Percentiles rank a stretch among this genome's conserved stretches.
Conservation (phyloP, 2,329 filamentous ascomycete genomes). For the Phaeophleospora eucalypticola region DNA sequence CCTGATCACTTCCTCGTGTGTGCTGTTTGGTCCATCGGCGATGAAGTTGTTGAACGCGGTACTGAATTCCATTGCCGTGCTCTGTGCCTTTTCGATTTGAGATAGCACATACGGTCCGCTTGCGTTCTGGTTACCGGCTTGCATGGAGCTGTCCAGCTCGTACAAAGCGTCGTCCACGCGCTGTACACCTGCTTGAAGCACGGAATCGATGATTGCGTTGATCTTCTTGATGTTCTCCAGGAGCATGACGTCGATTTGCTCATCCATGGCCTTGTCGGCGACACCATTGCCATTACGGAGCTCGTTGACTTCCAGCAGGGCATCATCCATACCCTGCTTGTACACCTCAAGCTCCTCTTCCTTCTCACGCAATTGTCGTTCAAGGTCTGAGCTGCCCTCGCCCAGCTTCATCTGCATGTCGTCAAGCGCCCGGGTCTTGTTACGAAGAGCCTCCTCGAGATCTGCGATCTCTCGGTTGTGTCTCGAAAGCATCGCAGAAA, state of each 20-base stretch:
- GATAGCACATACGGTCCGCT: conserved; percentile 92
- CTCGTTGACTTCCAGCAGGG: conserved; percentile 86
- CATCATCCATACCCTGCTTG: conserved; percentile 97
- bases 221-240: conserved; percentile 86
- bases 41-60: conserved; percentile 99
- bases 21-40: conserved; percentile 87
- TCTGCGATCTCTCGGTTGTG: conserved; percentile 98
- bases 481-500: conserved; percentile 89
- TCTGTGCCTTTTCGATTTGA: conserved; percentile 93
- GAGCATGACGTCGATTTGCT: conserved; percentile 85
- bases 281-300: conserved; percentile 60
- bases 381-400: conserved; percentile 80
- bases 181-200: conserved; percentile 86
- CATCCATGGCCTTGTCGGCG: conserved; percentile 76
- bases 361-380: conserved; percentile 82
- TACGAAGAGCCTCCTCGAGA: conserved; percentile 82
- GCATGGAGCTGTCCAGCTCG: conserved; percentile 95
- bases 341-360: conserved; percentile 98
- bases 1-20: conserved; percentile 86
- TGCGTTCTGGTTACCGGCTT: conserved; percentile 96
- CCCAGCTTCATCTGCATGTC: conserved; percentile 73
- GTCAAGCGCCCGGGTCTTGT: conserved; percentile 82
- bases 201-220: conserved; percentile 95
- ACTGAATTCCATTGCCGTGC: conserved; percentile 93
- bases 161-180: conserved; percentile 95